Percentiles rank a stretch among this genome's conserved stretches.
These are phyloP conservation scores for Flaveria ramosissima DNA, from an alignment of 129 eudicot species.

Conservation along the genomic window DNA sequence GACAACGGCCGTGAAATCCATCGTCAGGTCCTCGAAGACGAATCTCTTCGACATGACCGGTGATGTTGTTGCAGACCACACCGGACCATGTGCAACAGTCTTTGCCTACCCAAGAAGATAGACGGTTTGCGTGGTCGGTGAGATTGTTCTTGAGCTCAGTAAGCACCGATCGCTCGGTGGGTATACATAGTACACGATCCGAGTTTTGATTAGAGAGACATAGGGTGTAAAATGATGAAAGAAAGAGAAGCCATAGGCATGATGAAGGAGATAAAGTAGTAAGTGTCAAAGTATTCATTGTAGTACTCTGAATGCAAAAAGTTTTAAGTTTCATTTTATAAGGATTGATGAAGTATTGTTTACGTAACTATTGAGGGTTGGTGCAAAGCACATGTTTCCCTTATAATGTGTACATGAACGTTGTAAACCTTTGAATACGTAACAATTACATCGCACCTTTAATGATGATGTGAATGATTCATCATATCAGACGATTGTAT, in stretches of 20 bases:
- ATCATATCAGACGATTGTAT: too few relatives aligned
- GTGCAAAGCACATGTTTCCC: too few relatives aligned
- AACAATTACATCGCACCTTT: too few relatives aligned
- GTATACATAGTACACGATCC: background rate
- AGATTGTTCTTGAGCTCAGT: conserved; percentile 40
- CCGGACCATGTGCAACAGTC: conserved; percentile 25
- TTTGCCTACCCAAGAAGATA: conserved; percentile 41
- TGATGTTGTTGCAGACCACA: conserved; percentile 32
- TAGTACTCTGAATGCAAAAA: background rate
- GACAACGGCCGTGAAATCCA: conserved; percentile 5
- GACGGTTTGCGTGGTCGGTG: conserved; percentile 35
- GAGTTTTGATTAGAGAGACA: background rate
- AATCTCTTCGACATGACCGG: conserved; percentile 39
- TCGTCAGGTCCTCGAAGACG: conserved; percentile 28
- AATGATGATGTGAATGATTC: too few relatives aligned
- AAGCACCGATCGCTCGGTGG: conserved; percentile 17
- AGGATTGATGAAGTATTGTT: too few relatives aligned
- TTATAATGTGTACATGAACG: too few relatives aligned
- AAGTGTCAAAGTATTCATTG: background rate
- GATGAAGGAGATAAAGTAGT: background rate
- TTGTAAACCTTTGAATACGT: too few relatives aligned
- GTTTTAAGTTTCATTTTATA: background rate
- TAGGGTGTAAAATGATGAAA: conserved; percentile 16
- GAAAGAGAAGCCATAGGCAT: background rate
- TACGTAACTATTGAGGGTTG: too few relatives aligned